Evolutionary conservation across 805 yeast genomes (phyloP).

Genomic region (Wickerhamiella domercqiae): DNA sequence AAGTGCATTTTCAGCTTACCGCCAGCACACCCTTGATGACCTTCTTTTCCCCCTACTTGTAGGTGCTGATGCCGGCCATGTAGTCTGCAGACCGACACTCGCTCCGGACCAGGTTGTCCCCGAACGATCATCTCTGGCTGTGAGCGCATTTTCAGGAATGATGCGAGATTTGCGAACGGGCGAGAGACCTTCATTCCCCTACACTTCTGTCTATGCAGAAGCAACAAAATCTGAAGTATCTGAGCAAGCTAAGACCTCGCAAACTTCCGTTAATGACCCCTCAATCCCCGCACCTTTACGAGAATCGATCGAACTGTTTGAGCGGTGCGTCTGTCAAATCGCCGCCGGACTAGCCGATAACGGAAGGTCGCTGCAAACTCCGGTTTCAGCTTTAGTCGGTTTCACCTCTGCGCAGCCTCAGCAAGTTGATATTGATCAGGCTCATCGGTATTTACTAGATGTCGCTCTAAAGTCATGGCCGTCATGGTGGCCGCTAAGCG

Average conservation of each 20-base stretch:
- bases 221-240: neutral
- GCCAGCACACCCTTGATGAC: constrained; percentile 66
- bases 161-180: constrained; percentile 43
- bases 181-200: constrained; percentile 46
- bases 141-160: constrained; percentile 57
- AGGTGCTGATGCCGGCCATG: constrained; percentile 15
- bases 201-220: neutral
- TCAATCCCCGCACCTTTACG: constrained; percentile 11
- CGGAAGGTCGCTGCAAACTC: no score
- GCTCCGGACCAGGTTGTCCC: constrained; percentile 43
- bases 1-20: constrained; percentile 61
- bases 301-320: constrained; percentile 17
- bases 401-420: constrained; percentile 14
- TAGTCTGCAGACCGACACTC: constrained; percentile 20
- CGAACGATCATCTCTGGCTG: constrained; percentile 55
- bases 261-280: constrained; percentile 7
- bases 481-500: constrained; percentile 38
- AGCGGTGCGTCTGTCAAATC: constrained; percentile 15
- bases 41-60: constrained; percentile 52
- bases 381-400: no score
- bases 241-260: neutral
- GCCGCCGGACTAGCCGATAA: constrained; percentile 2
- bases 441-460: constrained; percentile 11
- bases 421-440: constrained; percentile 3
- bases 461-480: constrained; percentile 48